Conservation (phyloP, 371 early-diverging fungal genomes). For the Circinella minor region DNA sequence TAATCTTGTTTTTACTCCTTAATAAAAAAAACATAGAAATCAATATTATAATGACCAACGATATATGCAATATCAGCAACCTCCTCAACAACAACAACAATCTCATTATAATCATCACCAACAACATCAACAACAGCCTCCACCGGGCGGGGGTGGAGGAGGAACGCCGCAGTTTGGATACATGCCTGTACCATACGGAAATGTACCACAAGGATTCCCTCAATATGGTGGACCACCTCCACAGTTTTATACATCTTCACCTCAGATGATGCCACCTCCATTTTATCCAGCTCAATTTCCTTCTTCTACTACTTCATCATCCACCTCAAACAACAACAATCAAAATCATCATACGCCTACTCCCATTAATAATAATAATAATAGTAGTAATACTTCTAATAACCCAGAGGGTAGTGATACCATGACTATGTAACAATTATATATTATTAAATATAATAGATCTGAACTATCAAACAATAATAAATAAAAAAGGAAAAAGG, state of each 20-base stretch:
- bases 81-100: neutral
- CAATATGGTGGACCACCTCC: slow-evolving; percentile 8
- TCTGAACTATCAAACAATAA: neutral
- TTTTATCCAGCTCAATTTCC: slow-evolving; percentile 9
- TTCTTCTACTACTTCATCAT: slow-evolving; percentile 1
- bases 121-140: slow-evolving; percentile 7
- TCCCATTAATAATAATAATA: neutral
- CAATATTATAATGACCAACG: neutral
- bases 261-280: slow-evolving; percentile 7
- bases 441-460: neutral
- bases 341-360: too few relatives aligned
- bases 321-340: slow-evolving; percentile 3
- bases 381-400: neutral
- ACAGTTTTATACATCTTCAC: slow-evolving; percentile 7
- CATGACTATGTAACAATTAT: slow-evolving; percentile 4
- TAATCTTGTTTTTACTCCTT: too few relatives aligned
- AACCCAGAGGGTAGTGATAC: slow-evolving; percentile 3
- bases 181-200: slow-evolving; percentile 11
- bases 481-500: neutral
- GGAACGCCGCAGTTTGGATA: slow-evolving; percentile 1
- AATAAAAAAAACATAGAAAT: neutral
- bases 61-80: slow-evolving; percentile 2
- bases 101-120: slow-evolving; percentile 1
- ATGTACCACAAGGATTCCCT: slow-evolving; percentile 11
- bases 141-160: neutral